Evolutionary conservation across 495 filamentous ascomycete species (phyloP), one percentile per base, ranked within the genome.

Genomic region (Talaromyces thailandensis): DNA sequence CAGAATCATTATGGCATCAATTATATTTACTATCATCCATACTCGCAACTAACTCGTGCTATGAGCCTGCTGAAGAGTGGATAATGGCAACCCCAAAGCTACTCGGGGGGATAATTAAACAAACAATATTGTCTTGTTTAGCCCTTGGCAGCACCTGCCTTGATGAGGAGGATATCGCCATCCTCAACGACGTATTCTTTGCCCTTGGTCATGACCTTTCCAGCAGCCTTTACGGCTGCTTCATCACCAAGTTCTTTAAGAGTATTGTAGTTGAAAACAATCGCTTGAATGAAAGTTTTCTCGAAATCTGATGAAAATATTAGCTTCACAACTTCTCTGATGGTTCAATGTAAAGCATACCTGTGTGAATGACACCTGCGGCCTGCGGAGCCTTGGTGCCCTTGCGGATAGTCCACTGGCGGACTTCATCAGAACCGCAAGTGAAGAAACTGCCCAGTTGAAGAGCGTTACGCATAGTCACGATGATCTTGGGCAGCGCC

Each of bases 231-330:
- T 64, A 97, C 89, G 58, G 85, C 84, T 21, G 83, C 81, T 76
- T 99, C 95, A 70, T 96, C 92, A 29, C 92, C 93, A 32, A 88
- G 77, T 76, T 96, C 93, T 76, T 86, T 89, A 56, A 98, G 80
- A 7, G 81, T 74, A 25, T 66, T 76, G 78, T 85, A 98, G 79
- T 95, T 97, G 77, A 81, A 96, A 52, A 96, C 89, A 63, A 99
- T 81, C 31, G 82, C 90, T 78, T 99, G 95, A 67, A 99, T 99
- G 78, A 99, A 99, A 0, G 95, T 99, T 86, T 99, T 99, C 76
- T 99, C 95, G 64, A 99, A 98, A 71, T 99, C 95, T 72, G 53
- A 50, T 57, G 11, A 35, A 32, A n/a, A 6, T n/a, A 37, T 70
- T 48, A 69, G 58, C 31, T 63, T 1, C 4, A 23, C 6, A 5